Base-by-base conservation (phyloP, 805 yeast genomes). In the Lipomyces orientalis region DNA sequence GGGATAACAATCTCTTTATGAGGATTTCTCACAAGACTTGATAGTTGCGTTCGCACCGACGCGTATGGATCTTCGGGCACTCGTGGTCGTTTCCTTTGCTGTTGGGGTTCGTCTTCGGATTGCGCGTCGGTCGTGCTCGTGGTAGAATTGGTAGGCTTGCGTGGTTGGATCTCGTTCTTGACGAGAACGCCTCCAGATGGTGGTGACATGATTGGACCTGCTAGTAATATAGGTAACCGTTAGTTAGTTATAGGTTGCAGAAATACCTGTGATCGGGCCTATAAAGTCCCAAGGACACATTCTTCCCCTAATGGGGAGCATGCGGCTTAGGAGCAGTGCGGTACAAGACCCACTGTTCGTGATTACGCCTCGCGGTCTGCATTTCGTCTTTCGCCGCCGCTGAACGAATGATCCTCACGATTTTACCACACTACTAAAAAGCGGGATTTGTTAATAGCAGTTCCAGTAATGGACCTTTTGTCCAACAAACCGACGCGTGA, bases 381-480 rank as follows among this genome's bases (percentile, higher is more conserved):
- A n/a, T n/a, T n/a, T n/a, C n/a, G n/a, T n/a, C n/a, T n/a, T n/a
- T n/a, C n/a, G n/a, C n/a, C n/a, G n/a, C n/a, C n/a, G n/a, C n/a
- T n/a, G n/a, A n/a, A n/a, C n/a, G n/a, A n/a, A n/a, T n/a, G n/a
- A n/a, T n/a, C n/a, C n/a, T n/a, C n/a, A n/a, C n/a, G n/a, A n/a
- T 35, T 35, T 1, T 35, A 35, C 39, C 39, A 37, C 4, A 12
- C 14, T 37, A 37, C 43, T 6, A 37, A 37, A 37, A 37, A 37
- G 4, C 43, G 43, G 14, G 43, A 12, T 37, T 16, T 12, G n/a
- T n/a, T 16, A 12, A 37, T 37, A 37, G 43, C 14, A 12, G n/a
- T 37, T 37, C 43, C 43, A 12, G 16, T 16, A 33, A 70, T 70
- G 73, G 73, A 70, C 33, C 58, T 70, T 22, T 29, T 70, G 14